Conservation (phyloP, 768 basidiomycete genomes). For the Leccinum fibrillosum region DNA sequence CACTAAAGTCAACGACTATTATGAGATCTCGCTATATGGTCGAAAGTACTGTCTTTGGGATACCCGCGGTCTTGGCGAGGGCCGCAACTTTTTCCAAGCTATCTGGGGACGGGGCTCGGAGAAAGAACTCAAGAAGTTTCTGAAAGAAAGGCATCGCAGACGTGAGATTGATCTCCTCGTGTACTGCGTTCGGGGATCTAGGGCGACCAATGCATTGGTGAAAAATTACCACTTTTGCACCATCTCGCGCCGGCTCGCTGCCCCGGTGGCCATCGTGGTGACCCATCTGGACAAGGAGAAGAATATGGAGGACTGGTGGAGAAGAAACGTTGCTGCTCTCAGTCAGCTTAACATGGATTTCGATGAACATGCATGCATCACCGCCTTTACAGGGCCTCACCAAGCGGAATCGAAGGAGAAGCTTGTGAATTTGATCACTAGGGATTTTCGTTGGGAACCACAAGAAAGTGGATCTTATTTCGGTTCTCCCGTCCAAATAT, state of each 20-base stretch:
- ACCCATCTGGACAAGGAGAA: constrained; percentile 30
- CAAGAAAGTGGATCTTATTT: constrained; percentile 8
- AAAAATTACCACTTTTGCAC: constrained; percentile 36
- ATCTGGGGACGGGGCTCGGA: constrained; percentile 12
- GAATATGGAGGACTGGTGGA: constrained; percentile 33
- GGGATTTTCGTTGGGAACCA: constrained; percentile 5
- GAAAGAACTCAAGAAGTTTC: constrained; percentile 18
- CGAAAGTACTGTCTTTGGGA: constrained; percentile 30
- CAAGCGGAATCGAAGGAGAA: constrained; percentile 11
- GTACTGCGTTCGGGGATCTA: constrained; percentile 35
- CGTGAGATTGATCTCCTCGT: constrained; percentile 40
- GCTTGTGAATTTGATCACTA: constrained; percentile 13
- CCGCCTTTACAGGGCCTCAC: constrained; percentile 17
- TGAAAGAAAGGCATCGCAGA: constrained; percentile 15
- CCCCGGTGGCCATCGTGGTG: constrained; percentile 36
- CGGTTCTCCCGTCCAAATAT: constrained; percentile 5
- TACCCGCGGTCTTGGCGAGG: constrained; percentile 38
- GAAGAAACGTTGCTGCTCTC: constrained; percentile 26
- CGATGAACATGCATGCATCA: constrained; percentile 38
- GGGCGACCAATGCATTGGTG: constrained; percentile 26
- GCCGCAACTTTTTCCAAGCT: constrained; percentile 5
- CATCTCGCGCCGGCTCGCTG: constrained; percentile 35
- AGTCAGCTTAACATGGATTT: constrained; percentile 29
- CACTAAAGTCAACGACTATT: constrained; percentile 2
- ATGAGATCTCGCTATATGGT: constrained; percentile 5